A percentile compares a stretch with the other conserved stretches of the same genome.
phyloP scores from a whole-genome alignment of 2,329 filamentous ascomycete genomes.

The Hypomyces rosellus region DNA sequence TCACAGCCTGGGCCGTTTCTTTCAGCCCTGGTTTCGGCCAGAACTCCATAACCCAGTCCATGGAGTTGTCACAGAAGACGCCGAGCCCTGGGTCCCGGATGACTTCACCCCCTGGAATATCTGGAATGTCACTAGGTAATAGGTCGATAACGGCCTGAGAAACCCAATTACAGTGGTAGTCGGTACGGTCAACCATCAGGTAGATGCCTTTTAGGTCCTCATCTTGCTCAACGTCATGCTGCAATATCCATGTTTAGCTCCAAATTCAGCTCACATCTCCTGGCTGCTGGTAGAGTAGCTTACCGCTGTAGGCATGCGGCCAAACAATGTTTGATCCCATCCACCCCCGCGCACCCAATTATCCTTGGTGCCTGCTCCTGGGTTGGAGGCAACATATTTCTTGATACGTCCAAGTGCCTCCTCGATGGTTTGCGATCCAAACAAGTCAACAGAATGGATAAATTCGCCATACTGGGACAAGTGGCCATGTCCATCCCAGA shows the following conservation, averaged over 20 bases:
- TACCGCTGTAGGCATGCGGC: constrained; percentile 60
- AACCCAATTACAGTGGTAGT: constrained; percentile 66
- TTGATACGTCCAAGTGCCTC: constrained; percentile 49
- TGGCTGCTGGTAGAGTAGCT: constrained; percentile 19
- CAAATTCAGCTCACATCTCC: too few species aligned
- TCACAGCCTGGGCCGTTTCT: constrained; percentile 49
- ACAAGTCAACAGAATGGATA: constrained; percentile 58
- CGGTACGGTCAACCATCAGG: constrained; percentile 64
- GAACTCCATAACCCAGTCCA: constrained; percentile 51
- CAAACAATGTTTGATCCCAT: constrained; percentile 63
- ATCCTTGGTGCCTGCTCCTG: constrained; percentile 43
- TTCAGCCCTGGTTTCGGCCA: constrained; percentile 51
- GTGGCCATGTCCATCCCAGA: constrained; percentile 68
- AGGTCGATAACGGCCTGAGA: constrained; percentile 57
- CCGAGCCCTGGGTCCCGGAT: constrained; percentile 55
- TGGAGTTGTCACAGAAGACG: constrained; percentile 69
- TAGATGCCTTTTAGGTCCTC: constrained; percentile 48
- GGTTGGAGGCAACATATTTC: constrained; percentile 43
- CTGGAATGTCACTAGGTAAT: constrained; percentile 45
- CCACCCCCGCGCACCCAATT: constrained; percentile 63
- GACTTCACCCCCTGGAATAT: constrained; percentile 59
- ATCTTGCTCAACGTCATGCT: constrained; percentile 51
- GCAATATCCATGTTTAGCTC: background rate
- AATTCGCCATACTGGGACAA: constrained; percentile 61
- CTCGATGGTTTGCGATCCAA: constrained; percentile 48